These are phyloP conservation scores for Mucor saturninus DNA, from an alignment of 371 early-diverging fungal species.

Conservation along the genomic window DNA sequence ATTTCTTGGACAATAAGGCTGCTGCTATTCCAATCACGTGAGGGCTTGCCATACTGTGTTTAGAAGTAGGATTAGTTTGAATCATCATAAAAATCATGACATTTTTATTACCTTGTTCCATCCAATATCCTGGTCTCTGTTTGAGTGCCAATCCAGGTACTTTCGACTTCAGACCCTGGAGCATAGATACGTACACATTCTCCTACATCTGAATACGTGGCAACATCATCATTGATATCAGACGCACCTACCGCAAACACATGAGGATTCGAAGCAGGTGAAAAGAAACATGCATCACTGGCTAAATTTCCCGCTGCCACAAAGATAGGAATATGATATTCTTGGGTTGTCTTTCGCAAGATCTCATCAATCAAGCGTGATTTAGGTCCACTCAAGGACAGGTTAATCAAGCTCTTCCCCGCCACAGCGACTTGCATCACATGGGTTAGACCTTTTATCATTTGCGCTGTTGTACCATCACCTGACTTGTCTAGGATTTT, in stretches of 20 bases:
- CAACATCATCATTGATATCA: conserved; percentile 44
- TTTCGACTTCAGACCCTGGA: conserved; percentile 54
- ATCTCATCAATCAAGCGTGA: conserved; percentile 44
- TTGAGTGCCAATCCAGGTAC: conserved; percentile 54
- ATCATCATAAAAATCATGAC: background rate
- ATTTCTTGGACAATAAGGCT: conserved; percentile 26
- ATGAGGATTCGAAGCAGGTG: conserved; percentile 65
- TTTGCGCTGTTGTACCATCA: conserved; percentile 36
- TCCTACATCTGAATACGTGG: conserved; percentile 60
- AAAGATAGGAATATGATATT: conserved; percentile 47
- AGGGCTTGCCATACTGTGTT: conserved; percentile 77
- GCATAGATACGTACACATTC: conserved; percentile 63
- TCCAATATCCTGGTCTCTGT: conserved; percentile 53
- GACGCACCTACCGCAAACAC: conserved; percentile 75
- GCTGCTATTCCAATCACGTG: conserved; percentile 71
- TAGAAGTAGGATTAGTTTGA: conserved; percentile 11
- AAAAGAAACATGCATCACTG: conserved; percentile 69
- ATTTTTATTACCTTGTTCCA: conserved; percentile 61
- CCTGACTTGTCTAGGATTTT: conserved; percentile 64
- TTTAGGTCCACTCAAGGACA: conserved; percentile 65
- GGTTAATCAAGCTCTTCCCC: conserved; percentile 54
- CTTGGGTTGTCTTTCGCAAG: conserved; percentile 53
- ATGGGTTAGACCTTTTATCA: conserved; percentile 42
- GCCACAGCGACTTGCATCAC: conserved; percentile 37
- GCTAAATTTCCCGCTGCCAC: conserved; percentile 79